These are phyloP conservation scores for Boeremia exigua DNA, from an alignment of 2,329 filamentous ascomycete genomes.

Conservation along the genomic window DNA sequence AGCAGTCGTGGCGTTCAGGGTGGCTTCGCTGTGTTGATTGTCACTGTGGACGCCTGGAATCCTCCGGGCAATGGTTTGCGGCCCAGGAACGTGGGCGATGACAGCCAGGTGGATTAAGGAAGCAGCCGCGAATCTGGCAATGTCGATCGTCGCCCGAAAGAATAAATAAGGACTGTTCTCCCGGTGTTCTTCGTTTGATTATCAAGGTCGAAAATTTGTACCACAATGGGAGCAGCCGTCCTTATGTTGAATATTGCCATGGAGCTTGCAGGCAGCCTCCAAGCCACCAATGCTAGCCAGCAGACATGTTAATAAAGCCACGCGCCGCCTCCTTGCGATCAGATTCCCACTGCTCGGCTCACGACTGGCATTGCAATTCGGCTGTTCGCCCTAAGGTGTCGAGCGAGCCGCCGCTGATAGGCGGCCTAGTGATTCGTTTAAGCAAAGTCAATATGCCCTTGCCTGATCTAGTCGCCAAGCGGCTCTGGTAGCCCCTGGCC, in stretches of 20 bases:
- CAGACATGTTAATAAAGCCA: conserved; percentile 37
- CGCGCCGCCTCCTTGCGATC: conserved; percentile 26
- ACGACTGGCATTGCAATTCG: conserved; percentile 24
- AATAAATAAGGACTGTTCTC: conserved; percentile 18
- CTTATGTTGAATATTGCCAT: conserved; percentile 38
- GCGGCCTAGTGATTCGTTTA: conserved; percentile 13
- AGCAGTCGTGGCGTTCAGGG: neutral
- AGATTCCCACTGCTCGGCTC: conserved; percentile 27
- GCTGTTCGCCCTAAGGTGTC: conserved; percentile 8
- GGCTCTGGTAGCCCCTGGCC: conserved; percentile 2
- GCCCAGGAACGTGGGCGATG: conserved; percentile 28
- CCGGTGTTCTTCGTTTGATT: conserved; percentile 21
- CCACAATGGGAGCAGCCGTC: conserved; percentile 29
- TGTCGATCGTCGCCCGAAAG: conserved; percentile 34
- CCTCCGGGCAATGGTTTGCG: conserved; percentile 18
- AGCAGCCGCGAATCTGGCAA: conserved; percentile 13
- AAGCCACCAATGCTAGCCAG: conserved; percentile 31
- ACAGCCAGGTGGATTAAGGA: conserved; percentile 26
- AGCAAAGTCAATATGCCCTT: conserved; percentile 17
- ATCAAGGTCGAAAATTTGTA: conserved; percentile 24
- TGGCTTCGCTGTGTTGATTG: conserved; percentile 5
- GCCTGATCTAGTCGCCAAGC: conserved; percentile 10
- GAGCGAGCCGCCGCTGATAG: conserved; percentile 23
- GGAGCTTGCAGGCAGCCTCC: conserved; percentile 28
- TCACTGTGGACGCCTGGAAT: conserved; percentile 8